Evolutionary conservation across 768 basidiomycete genomes (phyloP), one percentile per base, ranked within the genome.

Genomic region (Boletus tylopilopsis): DNA sequence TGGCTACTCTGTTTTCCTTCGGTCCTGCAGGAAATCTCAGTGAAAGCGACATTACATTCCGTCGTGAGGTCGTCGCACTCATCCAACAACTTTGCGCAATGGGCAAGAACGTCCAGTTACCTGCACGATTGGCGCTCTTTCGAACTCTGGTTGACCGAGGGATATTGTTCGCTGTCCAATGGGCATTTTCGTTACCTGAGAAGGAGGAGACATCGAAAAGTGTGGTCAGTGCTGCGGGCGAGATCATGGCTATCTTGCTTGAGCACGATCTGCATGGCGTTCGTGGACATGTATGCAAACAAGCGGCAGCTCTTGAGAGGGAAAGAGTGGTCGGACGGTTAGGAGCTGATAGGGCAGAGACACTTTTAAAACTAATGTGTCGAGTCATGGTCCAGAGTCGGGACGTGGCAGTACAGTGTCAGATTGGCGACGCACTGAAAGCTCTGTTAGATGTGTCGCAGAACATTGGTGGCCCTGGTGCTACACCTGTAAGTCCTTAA

Each of bases 21-120:
- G 74, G 77, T 3, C 79, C 83, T 32, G 74, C 78, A 7, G 80
- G 79, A 45, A 70, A 77, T 42, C 71, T 83, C 35, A 69, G 75
- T n/a, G 78, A 77, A 42, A 73, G 72, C 19, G 83, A 84, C 30
- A 68, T 81, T 44, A 68, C 63, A 25, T 76, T 80, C 30, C 81
- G 85, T 53, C 79, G 81, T 29, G 88, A 94, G 58, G 87, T 94
- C 23, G 79, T 98, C 40, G 70, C 87, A 37, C 84, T 99, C 54
- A 76, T 99, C 39, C 93, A 96, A 60, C 93, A 97, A 57, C 80
- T 97, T 9, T 90, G 90, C 61, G 77, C 85, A 49, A 94, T 99
- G 90, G 94, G 90, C 51, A 99, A 98, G 77, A 94, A 93, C 63
- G 87, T 97, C 9, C 95, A 97, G 64, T 76, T 96, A 16, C 85